These are phyloP conservation scores for Musa itinerans DNA, from an alignment of 176 grass and related monocot species.

Conservation along the genomic window DNA sequence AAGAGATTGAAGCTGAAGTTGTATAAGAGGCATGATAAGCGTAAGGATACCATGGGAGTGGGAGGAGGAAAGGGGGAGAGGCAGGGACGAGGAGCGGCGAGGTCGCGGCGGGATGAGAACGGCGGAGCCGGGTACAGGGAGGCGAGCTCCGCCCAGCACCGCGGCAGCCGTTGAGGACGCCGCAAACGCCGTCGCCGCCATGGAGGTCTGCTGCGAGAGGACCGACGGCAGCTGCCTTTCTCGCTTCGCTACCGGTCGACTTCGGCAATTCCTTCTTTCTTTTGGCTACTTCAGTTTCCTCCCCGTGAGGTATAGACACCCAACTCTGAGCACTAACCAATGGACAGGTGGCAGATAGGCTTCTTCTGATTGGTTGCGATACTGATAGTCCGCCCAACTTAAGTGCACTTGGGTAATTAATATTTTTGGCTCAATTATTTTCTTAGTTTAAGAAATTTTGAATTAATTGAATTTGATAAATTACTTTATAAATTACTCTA, in stretches of 20 bases:
- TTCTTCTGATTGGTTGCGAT: constrained; percentile 33
- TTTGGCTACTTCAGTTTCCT: background rate
- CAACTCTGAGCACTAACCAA: background rate
- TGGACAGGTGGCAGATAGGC: constrained; percentile 32
- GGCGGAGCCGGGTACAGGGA: constrained; percentile 24
- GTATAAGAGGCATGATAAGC: too few relatives aligned
- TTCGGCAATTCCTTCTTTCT: background rate
- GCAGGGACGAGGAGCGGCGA: constrained; percentile 11
- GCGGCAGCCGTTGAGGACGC: constrained; percentile 35
- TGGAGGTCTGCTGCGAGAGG: background rate
- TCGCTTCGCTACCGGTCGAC: background rate
- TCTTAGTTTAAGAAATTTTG: too few relatives aligned
- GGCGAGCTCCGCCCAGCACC: constrained; percentile 53
- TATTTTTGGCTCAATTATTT: too few relatives aligned
- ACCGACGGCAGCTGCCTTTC: too few relatives aligned
- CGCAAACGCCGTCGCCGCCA: constrained; percentile 56
- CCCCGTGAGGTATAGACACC: background rate
- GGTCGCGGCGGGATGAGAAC: constrained; percentile 11
- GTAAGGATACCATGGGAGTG: constrained; percentile 3
- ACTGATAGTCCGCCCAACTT: too few relatives aligned
- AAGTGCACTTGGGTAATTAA: too few relatives aligned
- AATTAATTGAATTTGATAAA: too few relatives aligned
- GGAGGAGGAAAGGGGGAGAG: constrained; percentile 22
- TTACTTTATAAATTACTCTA: too few relatives aligned
- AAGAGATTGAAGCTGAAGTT: too few relatives aligned